phyloP scores from a whole-genome alignment of 352 stramenopile genomes.

The Globisporangium camurandrum region DNA sequence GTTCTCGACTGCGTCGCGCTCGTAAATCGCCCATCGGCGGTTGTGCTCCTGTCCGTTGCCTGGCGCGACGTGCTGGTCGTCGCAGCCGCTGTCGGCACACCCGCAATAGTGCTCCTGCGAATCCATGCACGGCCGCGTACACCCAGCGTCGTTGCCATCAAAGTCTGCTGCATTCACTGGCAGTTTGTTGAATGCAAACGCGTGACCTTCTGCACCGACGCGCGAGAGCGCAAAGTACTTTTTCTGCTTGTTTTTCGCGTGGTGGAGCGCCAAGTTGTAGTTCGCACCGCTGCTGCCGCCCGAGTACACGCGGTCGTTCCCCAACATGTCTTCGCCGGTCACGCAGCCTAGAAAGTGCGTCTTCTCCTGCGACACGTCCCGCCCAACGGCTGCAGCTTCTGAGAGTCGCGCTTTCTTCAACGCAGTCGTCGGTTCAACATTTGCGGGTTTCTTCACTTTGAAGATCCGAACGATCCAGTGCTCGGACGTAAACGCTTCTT shows the following conservation, averaged over 20 bases:
- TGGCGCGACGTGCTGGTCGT: slow-evolving; percentile 50
- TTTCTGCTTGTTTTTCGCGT: slow-evolving; percentile 78
- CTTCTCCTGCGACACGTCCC: slow-evolving; percentile 64
- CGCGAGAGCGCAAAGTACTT: slow-evolving; percentile 85
- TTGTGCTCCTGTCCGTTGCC: slow-evolving; percentile 84
- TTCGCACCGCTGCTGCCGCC: slow-evolving; percentile 85
- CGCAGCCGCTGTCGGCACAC: slow-evolving; percentile 77
- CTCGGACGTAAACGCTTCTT: slow-evolving; percentile 93
- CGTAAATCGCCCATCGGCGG: slow-evolving; percentile 87
- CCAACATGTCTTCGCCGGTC: slow-evolving; percentile 75
- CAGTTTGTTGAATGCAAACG: slow-evolving; percentile 88
- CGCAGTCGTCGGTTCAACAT: slow-evolving; percentile 66
- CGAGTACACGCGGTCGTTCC: slow-evolving; percentile 83
- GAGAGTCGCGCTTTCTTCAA: slow-evolving; percentile 55
- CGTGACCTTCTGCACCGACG: slow-evolving; percentile 72
- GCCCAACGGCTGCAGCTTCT: slow-evolving; percentile 33
- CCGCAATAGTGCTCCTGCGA: slow-evolving; percentile 70
- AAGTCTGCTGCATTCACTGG: slow-evolving; percentile 50
- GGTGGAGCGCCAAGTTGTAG: slow-evolving; percentile 84
- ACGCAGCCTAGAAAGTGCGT: slow-evolving; percentile 82
- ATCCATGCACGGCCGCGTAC: slow-evolving; percentile 71
- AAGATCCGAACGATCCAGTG: slow-evolving; percentile 95
- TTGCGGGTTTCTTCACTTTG: slow-evolving; percentile 88
- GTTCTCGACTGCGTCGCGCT: slow-evolving; percentile 37
- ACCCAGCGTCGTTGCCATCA: slow-evolving; percentile 77